A percentile compares a stretch with the other conserved stretches of the same genome.
Conservation (phyloP, 1,139 yeast species). For the Geotrichum fermentans region DNA sequence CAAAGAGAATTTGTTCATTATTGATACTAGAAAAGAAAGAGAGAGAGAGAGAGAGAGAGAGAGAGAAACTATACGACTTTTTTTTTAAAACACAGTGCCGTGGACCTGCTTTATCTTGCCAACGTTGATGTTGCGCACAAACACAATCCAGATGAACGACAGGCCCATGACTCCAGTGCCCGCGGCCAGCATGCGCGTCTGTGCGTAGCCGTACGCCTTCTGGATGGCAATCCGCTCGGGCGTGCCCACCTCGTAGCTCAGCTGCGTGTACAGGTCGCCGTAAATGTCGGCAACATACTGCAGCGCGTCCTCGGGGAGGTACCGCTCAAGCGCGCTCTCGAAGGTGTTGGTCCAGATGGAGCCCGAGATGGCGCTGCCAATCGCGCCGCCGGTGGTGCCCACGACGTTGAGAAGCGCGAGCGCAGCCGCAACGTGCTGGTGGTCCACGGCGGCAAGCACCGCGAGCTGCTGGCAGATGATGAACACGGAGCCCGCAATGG, state of each 20-base stretch:
- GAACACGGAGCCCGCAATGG: slow-evolving; percentile 34
- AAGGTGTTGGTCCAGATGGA: slow-evolving; percentile 46
- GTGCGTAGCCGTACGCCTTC: background rate
- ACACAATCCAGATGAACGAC: background rate
- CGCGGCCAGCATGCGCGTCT: background rate
- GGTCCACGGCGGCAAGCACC: slow-evolving; percentile 25
- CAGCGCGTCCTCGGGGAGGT: background rate
- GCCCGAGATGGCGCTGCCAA: slow-evolving; percentile 46
- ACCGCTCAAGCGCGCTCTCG: background rate
- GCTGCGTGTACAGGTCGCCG: background rate
- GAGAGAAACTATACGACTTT: too few species aligned
- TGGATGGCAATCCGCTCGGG: background rate
- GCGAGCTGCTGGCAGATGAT: slow-evolving; percentile 34
- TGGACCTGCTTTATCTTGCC: background rate
- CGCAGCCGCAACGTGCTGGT: background rate
- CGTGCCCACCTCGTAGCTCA: background rate
- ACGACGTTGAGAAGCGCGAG: background rate
- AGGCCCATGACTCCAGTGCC: background rate
- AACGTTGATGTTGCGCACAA: background rate
- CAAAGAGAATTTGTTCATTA: too few species aligned
- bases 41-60: too few species aligned
- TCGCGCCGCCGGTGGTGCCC: slow-evolving; percentile 40
- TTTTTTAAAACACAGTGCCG: background rate
- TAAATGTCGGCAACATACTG: background rate
- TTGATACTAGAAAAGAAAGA: too few species aligned